These are phyloP conservation scores for Pyrenophora seminiperda DNA, from an alignment of 2,329 filamentous ascomycete genomes.

Conservation along the genomic window DNA sequence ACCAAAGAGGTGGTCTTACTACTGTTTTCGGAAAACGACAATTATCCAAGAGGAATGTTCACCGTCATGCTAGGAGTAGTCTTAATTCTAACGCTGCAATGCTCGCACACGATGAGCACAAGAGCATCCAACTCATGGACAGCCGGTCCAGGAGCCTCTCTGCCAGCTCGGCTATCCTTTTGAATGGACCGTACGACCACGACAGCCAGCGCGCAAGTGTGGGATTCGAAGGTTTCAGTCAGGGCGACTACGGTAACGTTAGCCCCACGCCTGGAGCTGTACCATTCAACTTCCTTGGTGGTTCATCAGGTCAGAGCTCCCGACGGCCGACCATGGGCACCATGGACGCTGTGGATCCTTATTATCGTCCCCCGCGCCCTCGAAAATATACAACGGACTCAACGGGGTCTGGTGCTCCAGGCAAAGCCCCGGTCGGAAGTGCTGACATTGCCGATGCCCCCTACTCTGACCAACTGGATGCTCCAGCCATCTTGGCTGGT, in stretches of 20 bases:
- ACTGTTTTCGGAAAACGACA: constrained; percentile 91
- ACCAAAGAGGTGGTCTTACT: constrained; percentile 77
- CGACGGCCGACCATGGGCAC: constrained; percentile 45
- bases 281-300: constrained; percentile 71
- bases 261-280: constrained; percentile 72
- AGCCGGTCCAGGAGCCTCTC: constrained; percentile 64
- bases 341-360: constrained; percentile 67
- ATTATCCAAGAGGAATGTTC: constrained; percentile 73
- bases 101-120: constrained; percentile 69
- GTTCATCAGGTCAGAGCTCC: constrained; percentile 49
- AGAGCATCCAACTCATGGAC: constrained; percentile 62
- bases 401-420: constrained; percentile 55
- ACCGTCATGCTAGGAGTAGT: constrained; percentile 73
- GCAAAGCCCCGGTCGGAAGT: constrained; percentile 53
- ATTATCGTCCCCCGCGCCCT: constrained; percentile 82
- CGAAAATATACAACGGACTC: constrained; percentile 63
- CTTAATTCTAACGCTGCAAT: constrained; percentile 84
- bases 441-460: constrained; percentile 54
- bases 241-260: constrained; percentile 64
- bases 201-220: constrained; percentile 55
- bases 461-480: constrained; percentile 52
- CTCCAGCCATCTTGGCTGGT: constrained; percentile 34
- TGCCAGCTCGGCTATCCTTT: constrained; percentile 65
- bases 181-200: constrained; percentile 55
- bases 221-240: constrained; percentile 59